Conservation (phyloP, 148 eudicot genomes). For the Persicaria tinctoria region DNA sequence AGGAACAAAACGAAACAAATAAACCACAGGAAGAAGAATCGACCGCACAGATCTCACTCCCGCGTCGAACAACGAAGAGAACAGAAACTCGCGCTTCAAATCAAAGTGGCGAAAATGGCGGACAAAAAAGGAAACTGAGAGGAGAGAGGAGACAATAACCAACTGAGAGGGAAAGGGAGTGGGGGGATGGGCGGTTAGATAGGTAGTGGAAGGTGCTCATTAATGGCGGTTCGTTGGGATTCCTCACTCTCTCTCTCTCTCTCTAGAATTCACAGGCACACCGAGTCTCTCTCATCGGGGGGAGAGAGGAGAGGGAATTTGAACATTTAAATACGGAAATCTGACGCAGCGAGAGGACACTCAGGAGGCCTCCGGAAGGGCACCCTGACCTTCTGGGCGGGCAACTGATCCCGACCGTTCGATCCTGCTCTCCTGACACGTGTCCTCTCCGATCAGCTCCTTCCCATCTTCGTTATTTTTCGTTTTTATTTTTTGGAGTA, state of each 20-base stretch:
- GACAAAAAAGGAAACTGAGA: background rate
- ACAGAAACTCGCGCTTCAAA: slow-evolving; percentile 6
- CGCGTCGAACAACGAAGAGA: background rate
- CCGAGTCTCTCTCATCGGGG: background rate
- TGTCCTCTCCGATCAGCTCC: slow-evolving; percentile 15
- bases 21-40: background rate
- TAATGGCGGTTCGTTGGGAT: slow-evolving; percentile 22
- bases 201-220: slow-evolving; percentile 15
- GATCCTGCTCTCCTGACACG: slow-evolving; percentile 19
- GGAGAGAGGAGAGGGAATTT: background rate
- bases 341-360: background rate
- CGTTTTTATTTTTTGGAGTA: background rate
- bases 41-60: background rate
- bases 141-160: background rate
- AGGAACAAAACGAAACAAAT: background rate
- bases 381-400: slow-evolving; percentile 25
- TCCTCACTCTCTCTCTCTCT: background rate
- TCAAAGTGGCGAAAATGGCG: background rate
- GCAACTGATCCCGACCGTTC: slow-evolving; percentile 25
- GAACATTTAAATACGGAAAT: slow-evolving; percentile 8
- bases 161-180: background rate
- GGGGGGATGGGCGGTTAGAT: slow-evolving; percentile 1
- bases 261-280: background rate
- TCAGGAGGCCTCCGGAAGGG: background rate
- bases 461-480: background rate